These are phyloP conservation scores for Kodamaea jinghongensis DNA, from an alignment of 805 yeast genomes.

Conservation along the genomic window DNA sequence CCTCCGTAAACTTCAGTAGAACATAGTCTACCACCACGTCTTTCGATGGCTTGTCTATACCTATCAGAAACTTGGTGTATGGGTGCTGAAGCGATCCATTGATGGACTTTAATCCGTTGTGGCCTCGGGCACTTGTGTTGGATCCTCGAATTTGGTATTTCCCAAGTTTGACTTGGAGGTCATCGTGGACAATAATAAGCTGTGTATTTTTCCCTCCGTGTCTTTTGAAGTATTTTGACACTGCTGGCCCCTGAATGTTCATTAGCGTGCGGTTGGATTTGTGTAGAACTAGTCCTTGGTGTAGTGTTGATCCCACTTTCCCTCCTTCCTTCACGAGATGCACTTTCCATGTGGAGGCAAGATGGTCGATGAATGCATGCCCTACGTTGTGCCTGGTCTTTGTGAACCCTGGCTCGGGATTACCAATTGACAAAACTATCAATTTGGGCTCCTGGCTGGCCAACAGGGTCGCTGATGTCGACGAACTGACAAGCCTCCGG, in stretches of 20 bases:
- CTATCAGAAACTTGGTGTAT: conserved; percentile 69
- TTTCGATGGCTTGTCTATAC: conserved; percentile 67
- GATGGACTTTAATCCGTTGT: conserved; percentile 74
- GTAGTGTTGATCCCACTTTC: conserved; percentile 11
- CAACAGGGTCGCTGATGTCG: too few relatives aligned
- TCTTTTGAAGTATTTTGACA: conserved; percentile 47
- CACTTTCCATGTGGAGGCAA: conserved; percentile 24
- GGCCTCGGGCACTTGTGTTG: conserved; percentile 70
- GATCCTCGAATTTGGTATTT: conserved; percentile 59
- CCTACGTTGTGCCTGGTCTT: conserved; percentile 81
- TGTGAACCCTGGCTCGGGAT: conserved; percentile 62
- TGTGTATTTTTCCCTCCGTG: conserved; percentile 25
- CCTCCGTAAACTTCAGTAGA: conserved; percentile 46
- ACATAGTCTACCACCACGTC: conserved; percentile 62
- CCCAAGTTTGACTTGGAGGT: conserved; percentile 65
- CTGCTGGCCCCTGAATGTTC: conserved; percentile 68
- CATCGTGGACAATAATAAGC: conserved; percentile 74
- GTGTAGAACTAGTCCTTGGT: conserved; percentile 31
- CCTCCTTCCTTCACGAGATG: conserved; percentile 11
- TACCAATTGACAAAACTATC: conserved; percentile 54
- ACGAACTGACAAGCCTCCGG: too few relatives aligned
- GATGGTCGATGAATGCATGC: conserved; percentile 46
- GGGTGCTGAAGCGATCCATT: conserved; percentile 44
- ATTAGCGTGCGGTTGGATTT: conserved; percentile 58
- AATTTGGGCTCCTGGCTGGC: too few relatives aligned